phyloP scores from a whole-genome alignment of 345 rosid genomes.

The Eucalyptus leucophloia region DNA sequence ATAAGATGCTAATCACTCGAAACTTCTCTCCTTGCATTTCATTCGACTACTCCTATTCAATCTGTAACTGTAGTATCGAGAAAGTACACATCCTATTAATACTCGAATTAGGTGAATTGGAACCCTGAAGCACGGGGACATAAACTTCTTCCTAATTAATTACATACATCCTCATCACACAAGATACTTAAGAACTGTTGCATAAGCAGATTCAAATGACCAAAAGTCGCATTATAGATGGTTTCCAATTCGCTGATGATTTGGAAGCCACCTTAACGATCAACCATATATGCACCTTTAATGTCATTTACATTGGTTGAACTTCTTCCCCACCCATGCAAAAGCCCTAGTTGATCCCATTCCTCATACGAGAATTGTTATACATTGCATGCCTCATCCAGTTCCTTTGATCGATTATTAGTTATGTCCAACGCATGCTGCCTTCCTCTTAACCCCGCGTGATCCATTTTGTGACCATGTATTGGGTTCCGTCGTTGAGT shows the following conservation, averaged over 20 bases:
- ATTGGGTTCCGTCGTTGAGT: neutral
- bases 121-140: accelerated
- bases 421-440: no score
- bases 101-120: neutral
- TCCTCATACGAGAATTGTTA: neutral
- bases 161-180: neutral
- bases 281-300: neutral
- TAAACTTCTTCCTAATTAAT: neutral
- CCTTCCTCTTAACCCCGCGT: no score
- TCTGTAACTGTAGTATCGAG: neutral
- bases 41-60: neutral
- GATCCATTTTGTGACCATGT: neutral
- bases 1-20: neutral
- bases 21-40: neutral
- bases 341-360: neutral
- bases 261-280: neutral
- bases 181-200: neutral
- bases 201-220: neutral
- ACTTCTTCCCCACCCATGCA: neutral
- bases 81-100: neutral
- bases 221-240: neutral
- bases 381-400: neutral
- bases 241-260: neutral
- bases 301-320: neutral
- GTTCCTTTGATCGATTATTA: neutral